phyloP scores from a whole-genome alignment of 768 basidiomycete genomes.

The Suillus brevipes region DNA sequence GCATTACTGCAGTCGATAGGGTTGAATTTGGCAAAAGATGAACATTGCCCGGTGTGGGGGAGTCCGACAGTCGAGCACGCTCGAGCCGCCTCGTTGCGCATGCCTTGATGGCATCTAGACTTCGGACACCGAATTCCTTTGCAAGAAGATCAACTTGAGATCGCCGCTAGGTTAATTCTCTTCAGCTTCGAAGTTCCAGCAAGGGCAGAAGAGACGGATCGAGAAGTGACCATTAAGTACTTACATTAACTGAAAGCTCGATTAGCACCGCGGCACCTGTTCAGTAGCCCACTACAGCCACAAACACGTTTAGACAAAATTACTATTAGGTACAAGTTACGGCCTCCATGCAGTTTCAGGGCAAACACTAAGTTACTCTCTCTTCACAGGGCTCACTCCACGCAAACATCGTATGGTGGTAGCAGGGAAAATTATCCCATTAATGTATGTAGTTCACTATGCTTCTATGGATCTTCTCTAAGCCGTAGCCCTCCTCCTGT shows the following conservation, averaged over 20 bases:
- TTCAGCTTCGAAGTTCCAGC: slow-evolving; percentile 16
- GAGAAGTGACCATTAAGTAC: slow-evolving; percentile 5
- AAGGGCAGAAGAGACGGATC: slow-evolving; percentile 13
- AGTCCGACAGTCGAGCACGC: not conserved
- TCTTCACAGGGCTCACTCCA: slow-evolving; percentile 2
- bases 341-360: slow-evolving; percentile 8
- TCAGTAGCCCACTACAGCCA: not conserved
- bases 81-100: slow-evolving; percentile 16
- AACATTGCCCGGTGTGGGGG: slow-evolving; percentile 13
- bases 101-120: slow-evolving; percentile 15
- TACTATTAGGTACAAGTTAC: slow-evolving; percentile 4
- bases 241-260: slow-evolving; percentile 4
- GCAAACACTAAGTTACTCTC: slow-evolving; percentile 4
- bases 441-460: slow-evolving; percentile 16
- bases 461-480: slow-evolving; percentile 33
- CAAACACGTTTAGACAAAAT: slow-evolving; percentile 7
- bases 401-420: slow-evolving; percentile 8
- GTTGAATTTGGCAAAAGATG: slow-evolving; percentile 16
- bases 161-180: slow-evolving; percentile 28
- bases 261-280: slow-evolving; percentile 4
- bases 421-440: slow-evolving; percentile 12
- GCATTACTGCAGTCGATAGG: slow-evolving; percentile 12
- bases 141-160: slow-evolving; percentile 29
- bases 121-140: slow-evolving; percentile 8
- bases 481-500: slow-evolving; percentile 52